A percentile compares a stretch with the other conserved stretches of the same genome.
These are phyloP conservation scores for Fusarium subglutinans DNA, from an alignment of 2,329 filamentous ascomycete genomes.

Conservation along the genomic window DNA sequence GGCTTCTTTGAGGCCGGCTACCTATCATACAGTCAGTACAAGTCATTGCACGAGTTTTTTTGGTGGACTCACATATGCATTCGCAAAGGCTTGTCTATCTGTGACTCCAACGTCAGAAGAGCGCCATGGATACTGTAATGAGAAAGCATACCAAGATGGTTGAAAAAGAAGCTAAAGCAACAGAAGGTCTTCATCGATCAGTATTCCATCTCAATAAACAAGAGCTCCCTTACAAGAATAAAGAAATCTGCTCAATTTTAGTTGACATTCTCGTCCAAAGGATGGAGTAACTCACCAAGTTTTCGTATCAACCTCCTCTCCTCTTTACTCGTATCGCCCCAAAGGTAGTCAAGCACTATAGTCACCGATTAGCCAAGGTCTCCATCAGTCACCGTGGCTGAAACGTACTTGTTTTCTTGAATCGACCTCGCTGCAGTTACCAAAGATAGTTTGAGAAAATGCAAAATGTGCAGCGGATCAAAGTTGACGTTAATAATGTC, in stretches of 20 bases:
- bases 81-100: slow-evolving; percentile 31
- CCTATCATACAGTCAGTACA: slow-evolving; percentile 17
- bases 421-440: no score
- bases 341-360: slow-evolving; percentile 21
- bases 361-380: background rate
- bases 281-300: background rate
- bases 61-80: slow-evolving; percentile 5
- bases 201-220: rapidly evolving
- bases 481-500: slow-evolving; percentile 14
- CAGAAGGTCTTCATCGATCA: background rate
- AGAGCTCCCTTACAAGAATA: slow-evolving; percentile 38
- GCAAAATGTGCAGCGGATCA: background rate
- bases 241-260: slow-evolving; percentile 42
- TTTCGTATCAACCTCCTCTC: slow-evolving; percentile 31
- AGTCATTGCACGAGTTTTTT: rapidly evolving
- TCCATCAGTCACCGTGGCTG: rapidly evolving
- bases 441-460: background rate
- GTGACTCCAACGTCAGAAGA: background rate
- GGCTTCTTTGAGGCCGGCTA: slow-evolving; percentile 56
- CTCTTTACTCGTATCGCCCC: slow-evolving; percentile 28
- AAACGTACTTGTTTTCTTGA: background rate
- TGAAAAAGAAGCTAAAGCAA: slow-evolving; percentile 33
- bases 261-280: background rate
- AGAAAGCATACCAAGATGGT: slow-evolving; percentile 3
- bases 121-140: rapidly evolving